Percentiles rank a stretch among this genome's conserved stretches.
Conservation (phyloP, 2,329 filamentous ascomycete genomes). For the Ilyonectria mors-panacis region DNA sequence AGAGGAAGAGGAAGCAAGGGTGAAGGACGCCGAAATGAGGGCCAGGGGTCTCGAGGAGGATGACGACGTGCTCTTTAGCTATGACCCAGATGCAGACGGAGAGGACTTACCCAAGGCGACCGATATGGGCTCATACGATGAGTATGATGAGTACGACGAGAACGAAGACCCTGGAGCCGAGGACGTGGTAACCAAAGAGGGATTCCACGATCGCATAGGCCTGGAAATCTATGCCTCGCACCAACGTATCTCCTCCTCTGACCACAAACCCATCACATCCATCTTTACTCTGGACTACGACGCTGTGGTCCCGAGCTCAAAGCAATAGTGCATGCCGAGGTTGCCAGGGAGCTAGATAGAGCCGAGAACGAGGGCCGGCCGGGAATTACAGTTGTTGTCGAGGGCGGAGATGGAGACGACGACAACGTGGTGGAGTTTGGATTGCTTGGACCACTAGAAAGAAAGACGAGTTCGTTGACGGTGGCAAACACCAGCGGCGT, state of each 20-base stretch:
- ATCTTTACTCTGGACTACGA: constrained; percentile 90
- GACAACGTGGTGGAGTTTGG: constrained; percentile 81
- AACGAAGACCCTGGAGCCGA: constrained; percentile 62
- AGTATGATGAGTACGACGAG: constrained; percentile 73
- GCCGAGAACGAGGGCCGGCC: constrained; percentile 93
- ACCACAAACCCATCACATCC: constrained; percentile 93
- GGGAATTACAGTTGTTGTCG: constrained; percentile 85
- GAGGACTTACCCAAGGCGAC: constrained; percentile 55
- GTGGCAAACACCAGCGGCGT: constrained; percentile 94
- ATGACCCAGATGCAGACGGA: constrained; percentile 85
- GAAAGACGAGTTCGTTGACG: constrained; percentile 78
- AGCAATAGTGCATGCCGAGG: constrained; percentile 85
- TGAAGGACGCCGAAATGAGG: constrained; percentile 88
- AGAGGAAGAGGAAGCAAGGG: constrained; percentile 77
- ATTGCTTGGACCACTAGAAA: constrained; percentile 77
- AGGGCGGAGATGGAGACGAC: constrained; percentile 65
- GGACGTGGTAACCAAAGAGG: constrained; percentile 70
- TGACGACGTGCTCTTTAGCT: constrained; percentile 89
- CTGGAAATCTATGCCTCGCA: constrained; percentile 85
- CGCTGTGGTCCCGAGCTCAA: constrained; percentile 88
- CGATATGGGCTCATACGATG: constrained; percentile 56
- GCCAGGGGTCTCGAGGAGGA: constrained; percentile 84
- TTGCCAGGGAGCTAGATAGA: constrained; percentile 89
- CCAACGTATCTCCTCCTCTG: constrained; percentile 90
- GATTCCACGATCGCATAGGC: constrained; percentile 67